Percentiles rank a stretch among this genome's conserved stretches.
Evolutionary conservation across 2,329 filamentous ascomycete species (phyloP).

Genomic region (Hypoxylon rubiginosum): DNA sequence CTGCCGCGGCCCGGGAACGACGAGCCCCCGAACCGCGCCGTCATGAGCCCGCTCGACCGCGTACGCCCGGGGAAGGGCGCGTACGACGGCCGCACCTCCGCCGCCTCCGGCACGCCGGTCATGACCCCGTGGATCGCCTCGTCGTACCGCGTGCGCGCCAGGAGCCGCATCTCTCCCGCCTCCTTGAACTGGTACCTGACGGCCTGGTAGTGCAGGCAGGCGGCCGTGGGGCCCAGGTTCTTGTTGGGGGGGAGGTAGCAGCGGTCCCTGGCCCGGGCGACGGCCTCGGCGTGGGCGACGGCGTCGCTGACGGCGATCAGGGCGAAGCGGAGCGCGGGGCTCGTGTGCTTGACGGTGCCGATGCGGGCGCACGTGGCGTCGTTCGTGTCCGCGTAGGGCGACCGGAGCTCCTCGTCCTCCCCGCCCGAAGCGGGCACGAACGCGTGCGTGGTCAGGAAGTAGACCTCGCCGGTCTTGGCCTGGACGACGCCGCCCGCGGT

Average conservation of each 20-base stretch:
- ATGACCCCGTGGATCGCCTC: constrained; percentile 12
- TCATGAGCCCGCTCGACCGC: constrained; percentile 3
- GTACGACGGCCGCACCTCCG: neutral
- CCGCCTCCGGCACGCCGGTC: neutral
- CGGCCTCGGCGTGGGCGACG: neutral
- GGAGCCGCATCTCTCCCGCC: constrained; percentile 3
- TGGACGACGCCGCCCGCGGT: constrained; percentile 24
- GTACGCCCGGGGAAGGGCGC: neutral
- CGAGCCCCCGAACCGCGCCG: constrained; percentile 11
- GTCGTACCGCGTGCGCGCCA: constrained; percentile 16
- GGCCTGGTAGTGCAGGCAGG: constrained; percentile 6
- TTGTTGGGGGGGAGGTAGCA: neutral
- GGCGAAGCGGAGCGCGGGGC: constrained; percentile 6
- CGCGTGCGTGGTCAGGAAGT: constrained; percentile 19
- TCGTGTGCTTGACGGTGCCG: constrained; percentile 11
- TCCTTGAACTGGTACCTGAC: neutral
- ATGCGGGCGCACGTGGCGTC: constrained; percentile 12
- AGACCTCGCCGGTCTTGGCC: neutral
- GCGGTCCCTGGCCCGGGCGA: neutral
- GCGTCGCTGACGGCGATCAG: constrained; percentile 15
- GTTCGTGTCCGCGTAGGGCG: constrained; percentile 12
- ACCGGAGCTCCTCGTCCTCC: neutral
- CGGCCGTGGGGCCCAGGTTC: neutral
- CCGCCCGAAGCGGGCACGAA: constrained; percentile 3
- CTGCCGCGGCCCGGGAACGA: neutral